Percentiles rank a stretch among this genome's conserved stretches.
phyloP scores from a whole-genome alignment of 202 grass and related monocot species.

The Eragrostis tef region DNA sequence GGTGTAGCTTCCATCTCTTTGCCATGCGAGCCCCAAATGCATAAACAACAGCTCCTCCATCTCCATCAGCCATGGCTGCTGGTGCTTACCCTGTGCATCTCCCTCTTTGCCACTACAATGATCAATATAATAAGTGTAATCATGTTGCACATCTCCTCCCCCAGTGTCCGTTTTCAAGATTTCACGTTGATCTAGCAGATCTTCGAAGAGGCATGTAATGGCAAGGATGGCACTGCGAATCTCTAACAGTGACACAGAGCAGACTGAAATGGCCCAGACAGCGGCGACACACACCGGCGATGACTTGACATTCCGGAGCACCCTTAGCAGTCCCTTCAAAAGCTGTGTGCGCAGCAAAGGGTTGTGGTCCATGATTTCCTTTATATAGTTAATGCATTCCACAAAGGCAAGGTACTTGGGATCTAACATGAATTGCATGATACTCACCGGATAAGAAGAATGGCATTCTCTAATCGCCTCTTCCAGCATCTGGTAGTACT shows the following conservation, averaged over 20 bases:
- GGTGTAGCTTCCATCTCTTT: no score
- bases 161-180: not conserved
- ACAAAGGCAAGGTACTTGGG: not conserved
- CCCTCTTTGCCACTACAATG: no score
- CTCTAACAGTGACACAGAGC: no score
- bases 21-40: no score
- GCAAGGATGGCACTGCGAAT: no score
- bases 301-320: conserved; percentile 15
- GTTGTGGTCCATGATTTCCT: not conserved
- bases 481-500: not conserved
- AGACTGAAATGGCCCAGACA: no score
- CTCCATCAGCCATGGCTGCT: no score
- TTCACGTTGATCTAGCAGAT: not conserved
- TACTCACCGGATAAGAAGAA: not conserved
- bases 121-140: not conserved
- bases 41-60: no score
- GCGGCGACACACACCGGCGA: not conserved
- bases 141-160: not conserved
- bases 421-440: not conserved
- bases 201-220: no score
- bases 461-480: not conserved
- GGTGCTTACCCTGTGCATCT: not conserved
- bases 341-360: not conserved
- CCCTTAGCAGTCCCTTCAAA: not conserved
- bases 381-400: conserved; percentile 2